Evolutionary conservation across 768 basidiomycete genomes (phyloP).

Genomic region (Amanita inopinata): DNA sequence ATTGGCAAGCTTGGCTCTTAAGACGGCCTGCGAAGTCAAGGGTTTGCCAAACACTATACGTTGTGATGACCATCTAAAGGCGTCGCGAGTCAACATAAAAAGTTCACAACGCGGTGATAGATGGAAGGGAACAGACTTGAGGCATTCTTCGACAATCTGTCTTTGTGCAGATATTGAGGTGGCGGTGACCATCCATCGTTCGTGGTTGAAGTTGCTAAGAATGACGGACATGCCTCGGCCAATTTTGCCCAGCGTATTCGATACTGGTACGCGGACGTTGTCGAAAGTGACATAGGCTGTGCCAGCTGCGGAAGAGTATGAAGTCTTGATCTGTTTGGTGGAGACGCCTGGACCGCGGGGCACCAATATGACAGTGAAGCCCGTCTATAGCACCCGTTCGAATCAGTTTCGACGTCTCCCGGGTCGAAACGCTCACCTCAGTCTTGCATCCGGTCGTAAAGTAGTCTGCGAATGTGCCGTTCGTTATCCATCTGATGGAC

Average conservation of each 20-base stretch:
- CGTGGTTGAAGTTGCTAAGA: slow-evolving; percentile 83
- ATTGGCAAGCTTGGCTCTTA: slow-evolving; percentile 74
- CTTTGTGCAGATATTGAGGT: slow-evolving; percentile 70
- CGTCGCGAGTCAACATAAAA: no score
- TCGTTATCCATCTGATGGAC: slow-evolving; percentile 73
- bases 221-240: slow-evolving; percentile 79
- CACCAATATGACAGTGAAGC: slow-evolving; percentile 70
- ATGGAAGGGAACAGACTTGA: slow-evolving; percentile 44
- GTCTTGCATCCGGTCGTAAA: slow-evolving; percentile 75
- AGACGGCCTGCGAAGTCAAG: slow-evolving; percentile 72
- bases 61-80: slow-evolving; percentile 82
- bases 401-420: background rate
- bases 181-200: slow-evolving; percentile 79
- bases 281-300: slow-evolving; percentile 83
- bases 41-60: slow-evolving; percentile 89
- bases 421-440: slow-evolving; percentile 29
- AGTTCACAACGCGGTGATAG: slow-evolving; percentile 7
- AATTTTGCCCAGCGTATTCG: slow-evolving; percentile 81
- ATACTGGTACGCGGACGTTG: slow-evolving; percentile 71
- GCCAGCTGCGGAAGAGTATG: slow-evolving; percentile 87
- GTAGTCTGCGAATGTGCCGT: slow-evolving; percentile 77
- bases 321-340: slow-evolving; percentile 86
- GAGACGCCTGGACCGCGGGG: slow-evolving; percentile 62
- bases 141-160: slow-evolving; percentile 77
- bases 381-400: slow-evolving; percentile 33